These are phyloP conservation scores for Cutaneotrichosporon sp. DNA, from an alignment of 1,284 basidiomycete genomes.

Conservation along the genomic window DNA sequence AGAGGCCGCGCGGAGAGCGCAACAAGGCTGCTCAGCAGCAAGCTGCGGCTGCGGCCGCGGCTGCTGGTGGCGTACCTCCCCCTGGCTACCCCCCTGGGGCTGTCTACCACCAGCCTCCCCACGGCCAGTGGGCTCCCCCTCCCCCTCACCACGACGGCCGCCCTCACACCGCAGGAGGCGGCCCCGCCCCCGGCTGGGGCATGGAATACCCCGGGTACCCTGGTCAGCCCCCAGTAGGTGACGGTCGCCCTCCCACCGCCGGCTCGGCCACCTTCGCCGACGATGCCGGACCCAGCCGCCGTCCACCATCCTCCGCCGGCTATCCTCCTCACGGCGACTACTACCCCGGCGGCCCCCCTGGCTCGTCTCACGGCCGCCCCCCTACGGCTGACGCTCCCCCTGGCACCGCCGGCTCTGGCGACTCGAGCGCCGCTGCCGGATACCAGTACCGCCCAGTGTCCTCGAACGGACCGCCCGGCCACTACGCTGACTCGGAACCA, in stretches of 20 bases:
- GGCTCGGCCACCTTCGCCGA: constrained; percentile 25
- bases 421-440: constrained; percentile 33
- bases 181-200: constrained; percentile 11
- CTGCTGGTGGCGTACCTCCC: constrained; percentile 12
- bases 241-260: constrained; percentile 23
- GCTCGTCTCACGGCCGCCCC: constrained; percentile 26
- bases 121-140: constrained; percentile 18
- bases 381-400: constrained; percentile 27
- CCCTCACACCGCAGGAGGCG: constrained; percentile 36
- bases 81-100: constrained; percentile 14
- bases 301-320: constrained; percentile 38
- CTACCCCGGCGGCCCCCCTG: constrained; percentile 38
- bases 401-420: constrained; percentile 33
- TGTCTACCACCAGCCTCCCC: constrained; percentile 16
- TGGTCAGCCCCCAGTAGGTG: constrained; percentile 17
- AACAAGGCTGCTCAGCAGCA: constrained; percentile 15
- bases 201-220: constrained; percentile 35
- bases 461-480: constrained; percentile 40
- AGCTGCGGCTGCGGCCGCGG: neutral
- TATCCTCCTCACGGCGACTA: constrained; percentile 31
- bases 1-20: constrained; percentile 38
- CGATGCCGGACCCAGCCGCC: constrained; percentile 41
- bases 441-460: constrained; percentile 50
- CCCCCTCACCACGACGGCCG: constrained; percentile 31
- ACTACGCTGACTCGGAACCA: constrained; percentile 50